Evolutionary conservation across 495 filamentous ascomycete genomes (phyloP), one percentile per base, ranked within the genome.

Genomic region (Daldinia decipiens): DNA sequence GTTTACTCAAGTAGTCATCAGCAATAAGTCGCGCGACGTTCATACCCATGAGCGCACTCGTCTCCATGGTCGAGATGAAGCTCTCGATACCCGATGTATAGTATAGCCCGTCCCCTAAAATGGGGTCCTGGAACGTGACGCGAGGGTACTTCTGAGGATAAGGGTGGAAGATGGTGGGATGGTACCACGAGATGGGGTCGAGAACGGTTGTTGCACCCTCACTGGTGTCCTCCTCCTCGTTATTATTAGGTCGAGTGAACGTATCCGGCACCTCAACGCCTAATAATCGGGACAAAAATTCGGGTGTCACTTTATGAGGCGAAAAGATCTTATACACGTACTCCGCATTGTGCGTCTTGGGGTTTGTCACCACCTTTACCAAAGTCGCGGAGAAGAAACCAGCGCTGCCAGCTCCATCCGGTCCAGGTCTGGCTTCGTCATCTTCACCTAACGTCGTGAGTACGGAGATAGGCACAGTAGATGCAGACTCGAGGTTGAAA

Each of bases 21-120:
- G 90, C 83, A 55, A 98, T 86, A 43, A 98, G 80, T 27, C 85
- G 84, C 12, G 95, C 95, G 39, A 98, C 91, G 80, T 99, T 98
- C 85, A 88, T 94, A 0, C 95, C 95, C 95, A 97, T 97, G 73
- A 98, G 77, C 0, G 91, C 90, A 77, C 91, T 98, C 7, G 96
- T 99, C 84, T 99, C 95, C 95, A 99, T 99, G 0, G 95, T 97
- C 13, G 89, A 93, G 65, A 98, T 97, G 73, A 99, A 98, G 70
- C 89, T 90, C 81, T 99, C 95, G 58, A 98, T 97, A 0, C 92
- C 95, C 45, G 91, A 89, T 0, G 95, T 98, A 76, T 99, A 98
- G 86, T 92, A 98, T 12, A 98, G 75, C 0, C 86, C 83, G 1
- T 84, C 71, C 9, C 85, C 90, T 1, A 98, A 77, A 62, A 88